These are phyloP conservation scores for Circinella umbellata DNA, from an alignment of 371 early-diverging fungal species.

Conservation along the genomic window DNA sequence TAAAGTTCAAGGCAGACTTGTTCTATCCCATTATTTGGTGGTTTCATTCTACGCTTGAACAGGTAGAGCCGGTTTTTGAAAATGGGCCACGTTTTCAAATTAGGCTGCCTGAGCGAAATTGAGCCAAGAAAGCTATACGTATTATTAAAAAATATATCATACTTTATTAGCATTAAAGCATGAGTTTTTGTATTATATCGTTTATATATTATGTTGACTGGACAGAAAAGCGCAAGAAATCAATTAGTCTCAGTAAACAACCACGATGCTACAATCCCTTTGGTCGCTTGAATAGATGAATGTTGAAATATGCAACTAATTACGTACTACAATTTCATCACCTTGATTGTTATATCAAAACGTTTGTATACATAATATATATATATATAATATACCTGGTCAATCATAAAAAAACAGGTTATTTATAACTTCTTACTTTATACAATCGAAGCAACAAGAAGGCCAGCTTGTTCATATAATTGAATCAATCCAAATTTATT, in stretches of 20 bases:
- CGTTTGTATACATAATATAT: background rate
- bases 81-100: slow-evolving; percentile 1
- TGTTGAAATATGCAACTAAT: background rate
- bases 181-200: background rate
- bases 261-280: background rate
- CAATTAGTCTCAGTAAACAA: slow-evolving; percentile 1
- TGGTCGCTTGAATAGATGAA: background rate
- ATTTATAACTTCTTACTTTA: slow-evolving; percentile 1
- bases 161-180: background rate
- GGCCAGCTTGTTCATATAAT: background rate
- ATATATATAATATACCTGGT: background rate
- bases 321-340: background rate
- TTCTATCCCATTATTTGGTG: too few species aligned
- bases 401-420: background rate
- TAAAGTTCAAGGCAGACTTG: too few species aligned
- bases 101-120: slow-evolving; percentile 1
- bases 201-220: slow-evolving; percentile 2
- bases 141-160: background rate
- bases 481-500: background rate
- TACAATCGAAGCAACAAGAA: slow-evolving; percentile 1
- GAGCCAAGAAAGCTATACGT: background rate
- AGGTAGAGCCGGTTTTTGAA: background rate
- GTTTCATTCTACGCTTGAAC: background rate
- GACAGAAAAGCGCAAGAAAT: background rate
- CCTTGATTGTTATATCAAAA: slow-evolving; percentile 1